A percentile compares a stretch with the other conserved stretches of the same genome.
These are phyloP conservation scores for Amanita polypyramis DNA, from an alignment of 768 basidiomycete genomes.

Conservation along the genomic window DNA sequence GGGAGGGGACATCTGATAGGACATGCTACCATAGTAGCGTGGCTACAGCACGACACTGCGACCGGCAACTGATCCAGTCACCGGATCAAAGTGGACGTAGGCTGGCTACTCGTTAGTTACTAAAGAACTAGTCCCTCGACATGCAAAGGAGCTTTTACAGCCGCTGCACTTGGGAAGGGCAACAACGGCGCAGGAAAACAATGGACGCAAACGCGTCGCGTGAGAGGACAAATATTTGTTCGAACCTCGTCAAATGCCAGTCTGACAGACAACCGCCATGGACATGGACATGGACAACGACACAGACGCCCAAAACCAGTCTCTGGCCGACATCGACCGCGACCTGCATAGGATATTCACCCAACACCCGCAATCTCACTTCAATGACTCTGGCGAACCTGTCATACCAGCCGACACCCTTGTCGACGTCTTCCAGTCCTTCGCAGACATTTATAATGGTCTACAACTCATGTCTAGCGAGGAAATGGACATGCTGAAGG, in stretches of 20 bases:
- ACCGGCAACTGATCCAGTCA: too few species aligned
- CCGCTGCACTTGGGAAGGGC: too few species aligned
- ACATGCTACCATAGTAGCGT: background rate
- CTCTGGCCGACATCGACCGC: constrained; percentile 59
- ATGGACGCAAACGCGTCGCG: constrained; percentile 4
- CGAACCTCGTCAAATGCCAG: background rate
- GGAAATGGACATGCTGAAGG: constrained; percentile 51
- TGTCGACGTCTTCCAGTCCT: constrained; percentile 56
- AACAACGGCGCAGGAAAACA: too few species aligned
- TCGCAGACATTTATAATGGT: constrained; percentile 48
- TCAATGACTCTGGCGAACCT: constrained; percentile 49
- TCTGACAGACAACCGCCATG: background rate
- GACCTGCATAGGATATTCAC: constrained; percentile 59
- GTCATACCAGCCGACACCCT: constrained; percentile 64
- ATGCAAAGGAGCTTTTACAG: background rate
- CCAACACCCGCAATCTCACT: constrained; percentile 48
- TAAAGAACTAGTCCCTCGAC: too few species aligned
- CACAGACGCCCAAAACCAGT: constrained; percentile 19
- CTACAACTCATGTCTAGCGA: constrained; percentile 52
- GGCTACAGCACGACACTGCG: too few species aligned
- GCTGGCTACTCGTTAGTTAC: too few species aligned
- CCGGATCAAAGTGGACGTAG: too few species aligned
- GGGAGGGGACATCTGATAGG: background rate
- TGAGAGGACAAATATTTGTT: constrained; percentile 1
- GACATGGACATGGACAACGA: background rate